Percentiles rank a stretch among this genome's conserved stretches.
phyloP scores from a whole-genome alignment of 192 early-diverging fungal species.

The Backusella luteola region DNA sequence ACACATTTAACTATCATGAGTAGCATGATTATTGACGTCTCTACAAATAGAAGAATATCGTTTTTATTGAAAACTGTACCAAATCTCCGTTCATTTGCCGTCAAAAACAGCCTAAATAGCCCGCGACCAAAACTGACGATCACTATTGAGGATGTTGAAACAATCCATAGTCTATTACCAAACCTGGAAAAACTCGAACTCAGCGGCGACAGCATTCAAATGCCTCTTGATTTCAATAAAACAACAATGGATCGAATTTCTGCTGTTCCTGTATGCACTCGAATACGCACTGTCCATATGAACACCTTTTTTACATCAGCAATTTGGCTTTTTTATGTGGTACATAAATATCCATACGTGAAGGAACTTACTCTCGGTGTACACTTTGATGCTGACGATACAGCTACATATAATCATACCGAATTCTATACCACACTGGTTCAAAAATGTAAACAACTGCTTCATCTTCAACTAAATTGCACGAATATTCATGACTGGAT shows the following conservation, averaged over 20 bases:
- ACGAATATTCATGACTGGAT: not conserved
- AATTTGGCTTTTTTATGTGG: not conserved
- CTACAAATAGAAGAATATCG: not conserved
- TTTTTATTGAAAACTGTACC: not conserved
- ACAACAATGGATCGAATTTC: not conserved
- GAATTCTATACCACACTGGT: not conserved
- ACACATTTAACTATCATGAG: not conserved
- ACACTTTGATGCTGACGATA: not conserved
- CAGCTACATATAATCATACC: not conserved
- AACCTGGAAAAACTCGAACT: not conserved
- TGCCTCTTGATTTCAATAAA: not conserved
- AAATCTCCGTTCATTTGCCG: not conserved
- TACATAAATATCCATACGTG: not conserved
- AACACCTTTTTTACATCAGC: not conserved
- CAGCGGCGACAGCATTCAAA: not conserved
- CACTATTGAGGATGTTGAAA: not conserved
- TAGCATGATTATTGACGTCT: slow-evolving; percentile 2
- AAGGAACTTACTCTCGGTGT: not conserved
- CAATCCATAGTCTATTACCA: not conserved
- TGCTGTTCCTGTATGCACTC: not conserved
- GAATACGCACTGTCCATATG: not conserved
- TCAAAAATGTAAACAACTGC: not conserved
- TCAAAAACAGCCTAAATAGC: not conserved
- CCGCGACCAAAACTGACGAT: not conserved
- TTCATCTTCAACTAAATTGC: not conserved